Conservation (phyloP, 345 rosid genomes). For the Heritiera fomes region DNA sequence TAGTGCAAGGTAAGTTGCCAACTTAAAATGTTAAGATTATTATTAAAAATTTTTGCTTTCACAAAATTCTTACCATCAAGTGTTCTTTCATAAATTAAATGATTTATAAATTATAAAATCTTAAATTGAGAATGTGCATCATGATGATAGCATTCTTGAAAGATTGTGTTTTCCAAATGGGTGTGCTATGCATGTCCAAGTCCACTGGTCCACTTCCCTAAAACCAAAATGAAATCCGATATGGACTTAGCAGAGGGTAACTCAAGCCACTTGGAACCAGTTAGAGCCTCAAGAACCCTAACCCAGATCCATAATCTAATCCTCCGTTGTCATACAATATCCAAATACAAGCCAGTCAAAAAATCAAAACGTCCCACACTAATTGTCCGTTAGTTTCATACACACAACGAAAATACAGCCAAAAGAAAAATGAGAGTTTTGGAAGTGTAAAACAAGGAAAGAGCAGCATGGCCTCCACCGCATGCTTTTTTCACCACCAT, state of each 20-base stretch:
- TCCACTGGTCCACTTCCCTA: background rate
- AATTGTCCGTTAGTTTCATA: conserved; percentile 12
- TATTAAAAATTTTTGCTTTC: too few relatives aligned
- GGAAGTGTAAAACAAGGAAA: background rate
- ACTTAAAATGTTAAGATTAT: too few relatives aligned
- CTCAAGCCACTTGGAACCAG: conserved; percentile 41
- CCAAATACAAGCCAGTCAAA: conserved; percentile 41
- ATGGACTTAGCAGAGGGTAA: background rate
- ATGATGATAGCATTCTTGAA: too few relatives aligned
- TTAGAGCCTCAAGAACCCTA: conserved; percentile 48
- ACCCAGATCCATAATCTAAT: conserved; percentile 44
- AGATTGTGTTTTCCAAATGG: background rate
- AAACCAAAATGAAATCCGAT: conserved; percentile 2
- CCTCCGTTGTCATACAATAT: conserved; percentile 35
- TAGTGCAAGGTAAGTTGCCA: too few relatives aligned
- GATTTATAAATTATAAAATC: too few relatives aligned
- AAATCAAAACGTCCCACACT: background rate
- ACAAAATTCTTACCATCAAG: too few relatives aligned
- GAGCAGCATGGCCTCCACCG: conserved; percentile 58
- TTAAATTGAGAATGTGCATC: too few relatives aligned
- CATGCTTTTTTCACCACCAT: conserved; percentile 71
- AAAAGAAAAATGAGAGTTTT: background rate
- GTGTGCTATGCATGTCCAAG: background rate
- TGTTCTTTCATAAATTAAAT: too few relatives aligned
- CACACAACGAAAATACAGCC: background rate